Evolutionary conservation across 768 basidiomycete species (phyloP).

Genomic region (Cystobasidium onofrii): DNA sequence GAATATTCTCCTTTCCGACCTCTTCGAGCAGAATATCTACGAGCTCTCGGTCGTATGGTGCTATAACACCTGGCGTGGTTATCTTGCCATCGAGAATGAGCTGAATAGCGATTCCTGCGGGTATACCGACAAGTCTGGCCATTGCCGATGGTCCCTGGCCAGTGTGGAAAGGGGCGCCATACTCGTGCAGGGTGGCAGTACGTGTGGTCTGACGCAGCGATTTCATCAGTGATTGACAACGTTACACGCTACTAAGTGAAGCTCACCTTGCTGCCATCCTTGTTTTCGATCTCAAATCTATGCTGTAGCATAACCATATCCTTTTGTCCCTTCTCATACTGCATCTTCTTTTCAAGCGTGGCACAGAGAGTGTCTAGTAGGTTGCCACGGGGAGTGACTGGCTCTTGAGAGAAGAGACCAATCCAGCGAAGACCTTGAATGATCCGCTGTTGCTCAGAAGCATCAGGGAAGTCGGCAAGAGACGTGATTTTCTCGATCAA

Average conservation of each 20-base stretch:
- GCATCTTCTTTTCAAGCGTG: constrained; percentile 80
- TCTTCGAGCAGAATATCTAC: constrained; percentile 40
- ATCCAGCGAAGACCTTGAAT: constrained; percentile 87
- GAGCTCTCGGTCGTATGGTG: constrained; percentile 58
- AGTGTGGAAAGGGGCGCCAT: constrained; percentile 56
- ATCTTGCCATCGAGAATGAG: constrained; percentile 80
- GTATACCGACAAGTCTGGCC: constrained; percentile 83
- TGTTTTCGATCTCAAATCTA: constrained; percentile 87
- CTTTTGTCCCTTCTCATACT: constrained; percentile 78
- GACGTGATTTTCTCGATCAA: constrained; percentile 64
- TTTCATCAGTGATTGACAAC: constrained; percentile 40
- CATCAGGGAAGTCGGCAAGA: constrained; percentile 63
- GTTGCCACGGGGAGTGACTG: constrained; percentile 55
- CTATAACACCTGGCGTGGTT: constrained; percentile 66
- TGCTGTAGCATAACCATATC: constrained; percentile 98
- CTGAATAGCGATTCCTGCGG: constrained; percentile 88
- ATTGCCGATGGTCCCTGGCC: constrained; percentile 53
- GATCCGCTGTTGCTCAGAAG: constrained; percentile 64
- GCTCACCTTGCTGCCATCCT: constrained; percentile 57
- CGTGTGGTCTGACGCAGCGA: constrained; percentile 55
- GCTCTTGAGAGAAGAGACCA: constrained; percentile 68
- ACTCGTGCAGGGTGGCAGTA: constrained; percentile 84
- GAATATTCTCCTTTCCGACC: constrained; percentile 44
- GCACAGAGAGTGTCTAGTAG: constrained; percentile 90
- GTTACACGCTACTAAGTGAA: constrained; percentile 47